phyloP scores from a whole-genome alignment of 1,284 basidiomycete species.

The Pisolithus thermaeus region DNA sequence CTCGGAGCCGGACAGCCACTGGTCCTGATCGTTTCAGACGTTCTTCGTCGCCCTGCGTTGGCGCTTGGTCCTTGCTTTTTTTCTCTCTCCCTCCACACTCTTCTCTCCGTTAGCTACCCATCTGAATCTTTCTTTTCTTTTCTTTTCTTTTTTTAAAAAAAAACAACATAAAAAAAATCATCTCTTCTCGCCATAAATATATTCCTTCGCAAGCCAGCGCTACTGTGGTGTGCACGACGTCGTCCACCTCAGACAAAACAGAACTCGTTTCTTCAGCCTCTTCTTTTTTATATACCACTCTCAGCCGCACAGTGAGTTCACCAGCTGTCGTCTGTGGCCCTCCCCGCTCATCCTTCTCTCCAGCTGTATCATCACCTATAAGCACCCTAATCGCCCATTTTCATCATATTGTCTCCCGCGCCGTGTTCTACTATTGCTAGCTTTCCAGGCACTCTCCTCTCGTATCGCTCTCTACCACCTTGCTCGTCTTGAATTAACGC shows the following conservation, averaged over 20 bases:
- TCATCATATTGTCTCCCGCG: conserved; percentile 15
- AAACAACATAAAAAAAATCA: conserved; percentile 4
- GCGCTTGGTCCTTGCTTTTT: background rate
- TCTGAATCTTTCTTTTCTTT: background rate
- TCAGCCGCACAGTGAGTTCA: conserved; percentile 2
- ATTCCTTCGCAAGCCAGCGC: conserved; percentile 6
- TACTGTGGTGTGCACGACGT: background rate
- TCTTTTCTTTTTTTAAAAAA: conserved; percentile 1
- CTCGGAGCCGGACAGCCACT: conserved; percentile 4
- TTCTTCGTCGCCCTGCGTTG: background rate
- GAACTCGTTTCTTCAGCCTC: conserved; percentile 4
- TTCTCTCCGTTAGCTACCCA: conserved; percentile 11
- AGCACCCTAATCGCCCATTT: conserved; percentile 11
- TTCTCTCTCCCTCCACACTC: conserved; percentile 2
- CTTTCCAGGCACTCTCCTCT: conserved; percentile 8
- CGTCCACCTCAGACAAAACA: conserved; percentile 2
- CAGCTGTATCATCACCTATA: conserved; percentile 24
- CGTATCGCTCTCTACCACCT: conserved; percentile 25
- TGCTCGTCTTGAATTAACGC: conserved; percentile 32
- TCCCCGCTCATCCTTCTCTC: conserved; percentile 24
- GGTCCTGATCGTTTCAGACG: background rate
- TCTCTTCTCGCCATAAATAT: conserved; percentile 13
- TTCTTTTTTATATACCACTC: conserved; percentile 7
- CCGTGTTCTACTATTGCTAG: conserved; percentile 9
- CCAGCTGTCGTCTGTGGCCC: conserved; percentile 20